These are phyloP conservation scores for Termitomyces sp. DNA, from an alignment of 1,284 basidiomycete species.

Conservation along the genomic window DNA sequence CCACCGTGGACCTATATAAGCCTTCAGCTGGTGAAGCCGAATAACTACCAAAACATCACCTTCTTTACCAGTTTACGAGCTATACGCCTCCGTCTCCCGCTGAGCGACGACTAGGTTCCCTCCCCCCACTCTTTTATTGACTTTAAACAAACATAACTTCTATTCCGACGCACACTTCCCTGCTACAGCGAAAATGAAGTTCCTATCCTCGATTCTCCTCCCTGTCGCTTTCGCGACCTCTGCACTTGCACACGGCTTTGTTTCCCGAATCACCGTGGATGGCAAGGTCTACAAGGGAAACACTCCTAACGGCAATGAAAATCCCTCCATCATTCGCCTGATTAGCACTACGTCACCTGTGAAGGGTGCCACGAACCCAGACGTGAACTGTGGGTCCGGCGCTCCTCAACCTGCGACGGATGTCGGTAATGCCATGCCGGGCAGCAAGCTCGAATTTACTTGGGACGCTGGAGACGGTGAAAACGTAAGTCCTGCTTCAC, in stretches of 20 bases:
- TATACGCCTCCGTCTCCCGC: constrained; percentile 7
- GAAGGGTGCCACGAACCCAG: constrained; percentile 54
- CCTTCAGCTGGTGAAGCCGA: not conserved
- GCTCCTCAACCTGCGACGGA: constrained; percentile 47
- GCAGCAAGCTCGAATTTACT: constrained; percentile 50
- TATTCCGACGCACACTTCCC: not conserved
- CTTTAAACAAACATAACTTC: not conserved
- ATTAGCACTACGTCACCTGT: constrained; percentile 55
- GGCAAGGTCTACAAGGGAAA: constrained; percentile 52
- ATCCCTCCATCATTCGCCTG: constrained; percentile 53
- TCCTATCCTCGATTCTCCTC: constrained; percentile 20
- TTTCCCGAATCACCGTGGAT: constrained; percentile 48
- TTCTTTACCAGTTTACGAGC: constrained; percentile 8
- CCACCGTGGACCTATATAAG: constrained; percentile 2
- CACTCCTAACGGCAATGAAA: constrained; percentile 34
- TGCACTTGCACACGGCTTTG: constrained; percentile 58
- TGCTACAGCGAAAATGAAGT: constrained; percentile 13
- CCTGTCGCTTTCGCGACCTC: constrained; percentile 28
- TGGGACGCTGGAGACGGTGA: constrained; percentile 52
- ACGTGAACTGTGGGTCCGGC: constrained; percentile 59
- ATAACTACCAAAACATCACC: not conserved
- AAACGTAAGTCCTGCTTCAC: constrained; percentile 34
- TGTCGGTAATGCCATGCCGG: constrained; percentile 58
- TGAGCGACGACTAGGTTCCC: constrained; percentile 8
- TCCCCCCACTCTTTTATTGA: constrained; percentile 1